Percentiles rank a stretch among this genome's conserved stretches.
These are phyloP conservation scores for Decorospora gaudefroyi DNA, from an alignment of 2,329 filamentous ascomycete genomes.

Conservation along the genomic window DNA sequence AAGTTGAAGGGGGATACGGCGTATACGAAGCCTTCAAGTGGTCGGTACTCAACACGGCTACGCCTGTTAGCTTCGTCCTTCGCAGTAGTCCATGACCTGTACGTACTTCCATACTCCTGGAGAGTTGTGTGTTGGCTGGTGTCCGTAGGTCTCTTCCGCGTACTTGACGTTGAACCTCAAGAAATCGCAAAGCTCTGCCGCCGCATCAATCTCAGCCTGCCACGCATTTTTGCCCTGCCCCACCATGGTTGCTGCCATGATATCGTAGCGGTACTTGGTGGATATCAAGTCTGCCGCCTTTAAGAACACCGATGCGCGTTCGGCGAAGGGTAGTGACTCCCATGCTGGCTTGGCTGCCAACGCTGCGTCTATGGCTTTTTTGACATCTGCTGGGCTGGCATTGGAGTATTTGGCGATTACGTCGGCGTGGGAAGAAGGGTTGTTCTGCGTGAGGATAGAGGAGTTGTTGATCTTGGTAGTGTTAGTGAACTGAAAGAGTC, in stretches of 20 bases:
- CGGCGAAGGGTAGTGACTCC: conserved; percentile 84
- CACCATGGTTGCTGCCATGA: conserved; percentile 95
- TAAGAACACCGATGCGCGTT: conserved; percentile 90
- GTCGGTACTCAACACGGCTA: conserved; percentile 78
- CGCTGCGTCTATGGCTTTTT: conserved; percentile 78
- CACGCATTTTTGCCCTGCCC: conserved; percentile 98
- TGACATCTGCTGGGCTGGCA: conserved; percentile 75
- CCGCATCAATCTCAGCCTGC: conserved; percentile 98
- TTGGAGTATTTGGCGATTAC: conserved; percentile 83
- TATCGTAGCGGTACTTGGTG: conserved; percentile 92
- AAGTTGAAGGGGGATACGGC: conserved; percentile 97
- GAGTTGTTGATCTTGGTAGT: conserved; percentile 65
- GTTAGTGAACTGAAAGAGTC: conserved; percentile 13
- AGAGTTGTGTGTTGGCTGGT: conserved; percentile 83
- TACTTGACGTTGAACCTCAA: conserved; percentile 93
- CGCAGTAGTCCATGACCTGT: not conserved
- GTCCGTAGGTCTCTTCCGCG: conserved; percentile 84
- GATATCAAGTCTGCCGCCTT: conserved; percentile 92
- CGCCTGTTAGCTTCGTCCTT: conserved; percentile 22
- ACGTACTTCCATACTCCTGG: conserved; percentile 81
- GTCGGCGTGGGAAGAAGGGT: conserved; percentile 78
- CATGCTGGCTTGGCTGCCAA: conserved; percentile 84
- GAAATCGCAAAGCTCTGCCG: conserved; percentile 91
- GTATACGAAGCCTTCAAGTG: conserved; percentile 94
- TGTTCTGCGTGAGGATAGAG: conserved; percentile 70